These are phyloP conservation scores for Blastobotrys arbuscula DNA, from an alignment of 1,139 yeast species.

Conservation along the genomic window DNA sequence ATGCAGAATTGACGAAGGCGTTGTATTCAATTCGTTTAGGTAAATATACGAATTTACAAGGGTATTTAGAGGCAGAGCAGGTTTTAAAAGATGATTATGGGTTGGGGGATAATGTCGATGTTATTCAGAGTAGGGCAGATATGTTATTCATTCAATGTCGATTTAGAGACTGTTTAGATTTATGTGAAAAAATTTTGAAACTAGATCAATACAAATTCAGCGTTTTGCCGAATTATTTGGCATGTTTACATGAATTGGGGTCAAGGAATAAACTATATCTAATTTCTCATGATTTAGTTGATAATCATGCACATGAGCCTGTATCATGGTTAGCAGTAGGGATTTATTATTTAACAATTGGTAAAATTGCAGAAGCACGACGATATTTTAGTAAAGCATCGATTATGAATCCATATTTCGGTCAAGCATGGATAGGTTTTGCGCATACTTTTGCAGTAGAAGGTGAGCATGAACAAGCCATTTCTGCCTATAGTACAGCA, in stretches of 20 bases:
- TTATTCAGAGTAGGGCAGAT: conserved; percentile 67
- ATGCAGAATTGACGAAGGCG: conserved; percentile 69
- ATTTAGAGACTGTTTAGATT: conserved; percentile 65
- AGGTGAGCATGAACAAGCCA: conserved; percentile 98
- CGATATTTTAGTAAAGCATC: conserved; percentile 87
- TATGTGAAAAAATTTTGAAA: conserved; percentile 59
- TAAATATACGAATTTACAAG: conserved; percentile 58
- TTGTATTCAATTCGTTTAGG: conserved; percentile 73
- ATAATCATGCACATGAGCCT: conserved; percentile 73
- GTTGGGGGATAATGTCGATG: conserved; percentile 62
- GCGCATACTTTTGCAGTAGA: conserved; percentile 97
- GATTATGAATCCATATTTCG: conserved; percentile 79
- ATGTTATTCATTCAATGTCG: conserved; percentile 69
- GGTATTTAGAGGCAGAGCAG: conserved; percentile 61
- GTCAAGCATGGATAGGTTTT: conserved; percentile 97
- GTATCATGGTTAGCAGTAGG: conserved; percentile 94
- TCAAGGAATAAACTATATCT: conserved; percentile 76
- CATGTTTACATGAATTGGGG: conserved; percentile 81
- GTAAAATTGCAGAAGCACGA: conserved; percentile 75
- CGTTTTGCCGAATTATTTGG: conserved; percentile 68
- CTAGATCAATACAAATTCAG: conserved; percentile 67
- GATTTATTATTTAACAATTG: conserved; percentile 73
- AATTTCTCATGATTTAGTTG: conserved; percentile 82
- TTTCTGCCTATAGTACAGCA: conserved; percentile 94
- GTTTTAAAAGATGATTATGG: conserved; percentile 66